phyloP scores from a whole-genome alignment of 176 grass and related monocot genomes.

The Carex littledalei region DNA sequence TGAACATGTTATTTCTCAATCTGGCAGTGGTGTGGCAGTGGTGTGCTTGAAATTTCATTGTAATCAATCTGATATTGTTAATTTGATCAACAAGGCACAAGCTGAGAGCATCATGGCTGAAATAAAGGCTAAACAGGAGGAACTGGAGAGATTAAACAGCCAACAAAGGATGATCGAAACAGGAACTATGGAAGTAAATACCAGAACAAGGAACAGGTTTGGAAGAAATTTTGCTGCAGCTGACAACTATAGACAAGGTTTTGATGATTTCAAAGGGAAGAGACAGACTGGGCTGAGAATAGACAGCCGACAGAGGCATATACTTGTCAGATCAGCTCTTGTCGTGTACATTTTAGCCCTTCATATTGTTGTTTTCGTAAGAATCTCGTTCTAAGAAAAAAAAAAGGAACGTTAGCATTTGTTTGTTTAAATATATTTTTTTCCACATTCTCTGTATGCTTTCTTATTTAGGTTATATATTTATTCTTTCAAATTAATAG shows the following conservation, averaged over 20 bases:
- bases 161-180: conserved; percentile 32
- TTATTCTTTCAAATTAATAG: neutral
- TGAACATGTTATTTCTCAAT: neutral
- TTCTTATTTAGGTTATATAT: neutral
- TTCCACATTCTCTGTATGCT: neutral
- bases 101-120: conserved; percentile 61
- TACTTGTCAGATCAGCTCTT: conserved; percentile 78
- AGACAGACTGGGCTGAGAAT: conserved; percentile 33
- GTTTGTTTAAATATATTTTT: neutral
- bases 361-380: conserved; percentile 77
- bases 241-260: conserved; percentile 15
- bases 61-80: neutral
- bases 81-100: conserved; percentile 45
- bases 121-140: conserved; percentile 64
- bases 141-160: conserved; percentile 63
- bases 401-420: neutral
- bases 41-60: neutral
- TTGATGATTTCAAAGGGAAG: conserved; percentile 38
- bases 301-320: conserved; percentile 53
- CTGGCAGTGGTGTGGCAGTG: neutral
- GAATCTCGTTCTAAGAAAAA: conserved; percentile 62
- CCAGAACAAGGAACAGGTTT: conserved; percentile 36
- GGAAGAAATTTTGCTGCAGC: conserved; percentile 23
- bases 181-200: conserved; percentile 30
- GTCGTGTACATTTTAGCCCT: conserved; percentile 82